phyloP scores from a whole-genome alignment of 2,329 filamentous ascomycete genomes.

The Ceratocystis variospora region DNA sequence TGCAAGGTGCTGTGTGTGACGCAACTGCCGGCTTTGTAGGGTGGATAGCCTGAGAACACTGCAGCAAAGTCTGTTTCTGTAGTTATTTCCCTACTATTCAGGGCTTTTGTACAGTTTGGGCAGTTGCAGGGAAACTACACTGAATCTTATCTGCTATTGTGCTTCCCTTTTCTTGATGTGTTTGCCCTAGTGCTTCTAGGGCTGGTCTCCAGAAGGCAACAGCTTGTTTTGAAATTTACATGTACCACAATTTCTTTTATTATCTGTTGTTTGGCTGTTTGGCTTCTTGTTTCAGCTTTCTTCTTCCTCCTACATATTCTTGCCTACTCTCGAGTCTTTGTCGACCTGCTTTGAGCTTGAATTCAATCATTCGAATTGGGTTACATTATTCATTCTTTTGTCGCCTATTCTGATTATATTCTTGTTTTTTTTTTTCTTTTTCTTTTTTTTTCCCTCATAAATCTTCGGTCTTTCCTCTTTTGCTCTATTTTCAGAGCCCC shows the following conservation, averaged over 20 bases:
- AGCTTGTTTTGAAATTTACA: not conserved
- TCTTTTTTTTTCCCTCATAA: not conserved
- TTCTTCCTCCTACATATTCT: not conserved
- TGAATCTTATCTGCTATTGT: not conserved
- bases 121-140: conserved; percentile 1
- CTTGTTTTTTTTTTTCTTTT: not conserved
- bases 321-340: not conserved
- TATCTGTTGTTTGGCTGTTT: not conserved
- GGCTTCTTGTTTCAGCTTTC: not conserved
- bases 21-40: conserved; percentile 1
- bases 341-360: not conserved
- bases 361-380: not conserved
- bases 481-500: not conserved
- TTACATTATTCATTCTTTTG: not conserved
- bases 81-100: not conserved
- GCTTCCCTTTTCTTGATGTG: conserved; percentile 1
- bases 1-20: not conserved
- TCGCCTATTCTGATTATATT: not conserved
- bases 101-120: not conserved
- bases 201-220: not conserved
- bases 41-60: not conserved
- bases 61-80: not conserved
- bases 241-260: not conserved
- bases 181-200: not conserved
- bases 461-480: not conserved